Evolutionary conservation across 306 rosid species (phyloP).

Genomic region (Cyamopsis tetragonoloba): DNA sequence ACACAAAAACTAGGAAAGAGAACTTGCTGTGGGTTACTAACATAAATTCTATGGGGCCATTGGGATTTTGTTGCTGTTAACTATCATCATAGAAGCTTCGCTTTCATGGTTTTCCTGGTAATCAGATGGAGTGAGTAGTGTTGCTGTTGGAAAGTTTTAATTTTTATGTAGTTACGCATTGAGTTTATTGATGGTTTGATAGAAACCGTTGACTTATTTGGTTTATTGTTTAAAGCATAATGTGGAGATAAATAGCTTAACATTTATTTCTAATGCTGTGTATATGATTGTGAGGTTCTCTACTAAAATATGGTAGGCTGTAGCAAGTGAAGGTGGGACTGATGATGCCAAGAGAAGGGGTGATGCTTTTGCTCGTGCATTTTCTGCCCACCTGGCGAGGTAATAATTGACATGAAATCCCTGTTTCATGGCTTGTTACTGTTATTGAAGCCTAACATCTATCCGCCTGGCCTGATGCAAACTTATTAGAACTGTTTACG

Average conservation of each 20-base stretch:
- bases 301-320: slow-evolving; percentile 56
- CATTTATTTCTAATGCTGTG: background rate
- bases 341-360: slow-evolving; percentile 93
- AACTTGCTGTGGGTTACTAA: background rate
- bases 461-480: background rate
- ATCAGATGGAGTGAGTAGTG: background rate
- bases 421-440: background rate
- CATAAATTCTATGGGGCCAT: background rate
- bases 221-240: slow-evolving; percentile 1
- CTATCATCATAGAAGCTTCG: background rate
- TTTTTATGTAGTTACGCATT: background rate
- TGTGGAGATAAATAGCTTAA: background rate
- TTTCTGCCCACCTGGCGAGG: slow-evolving; percentile 84
- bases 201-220: background rate
- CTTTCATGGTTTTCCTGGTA: background rate
- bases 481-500: background rate
- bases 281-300: slow-evolving; percentile 30
- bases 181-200: background rate
- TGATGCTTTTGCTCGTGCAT: slow-evolving; percentile 79
- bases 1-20: background rate
- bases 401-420: slow-evolving; percentile 16
- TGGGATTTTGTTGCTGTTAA: too few species aligned
- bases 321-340: slow-evolving; percentile 90
- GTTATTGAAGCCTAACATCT: background rate
- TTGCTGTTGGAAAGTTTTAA: background rate